Evolutionary conservation across 768 basidiomycete genomes (phyloP).

Genomic region (Tylopilus felleus): DNA sequence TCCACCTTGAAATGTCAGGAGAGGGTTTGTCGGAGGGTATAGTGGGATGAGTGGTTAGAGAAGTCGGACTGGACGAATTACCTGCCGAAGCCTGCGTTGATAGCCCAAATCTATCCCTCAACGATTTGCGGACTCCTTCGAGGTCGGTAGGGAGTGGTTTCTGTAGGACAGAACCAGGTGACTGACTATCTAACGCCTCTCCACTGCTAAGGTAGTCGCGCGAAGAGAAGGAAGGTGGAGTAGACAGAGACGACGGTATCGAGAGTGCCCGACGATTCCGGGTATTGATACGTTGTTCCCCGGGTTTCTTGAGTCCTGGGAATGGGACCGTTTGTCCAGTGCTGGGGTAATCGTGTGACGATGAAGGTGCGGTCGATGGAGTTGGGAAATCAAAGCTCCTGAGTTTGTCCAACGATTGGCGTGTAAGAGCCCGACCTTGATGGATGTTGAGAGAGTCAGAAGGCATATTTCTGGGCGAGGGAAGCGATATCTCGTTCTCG

Average conservation of each 20-base stretch:
- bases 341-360: too few relatives aligned
- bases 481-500: too few relatives aligned
- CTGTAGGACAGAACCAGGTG: conserved; percentile 35
- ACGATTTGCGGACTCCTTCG: conserved; percentile 79
- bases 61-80: conserved; percentile 34
- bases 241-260: conserved; percentile 41
- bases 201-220: conserved; percentile 48
- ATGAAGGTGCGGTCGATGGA: too few relatives aligned
- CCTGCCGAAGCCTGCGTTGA: conserved; percentile 38
- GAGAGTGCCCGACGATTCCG: conserved; percentile 52
- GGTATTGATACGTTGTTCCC: conserved; percentile 57
- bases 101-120: conserved; percentile 55
- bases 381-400: too few relatives aligned
- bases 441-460: too few relatives aligned
- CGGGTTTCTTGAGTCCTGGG: conserved; percentile 78
- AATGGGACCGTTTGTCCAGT: conserved; percentile 56
- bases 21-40: conserved; percentile 58
- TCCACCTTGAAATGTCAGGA: conserved; percentile 55
- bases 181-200: conserved; percentile 26
- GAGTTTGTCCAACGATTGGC: too few relatives aligned
- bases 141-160: conserved; percentile 64
- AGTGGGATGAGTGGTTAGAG: conserved; percentile 34
- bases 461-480: too few relatives aligned
- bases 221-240: conserved; percentile 43
- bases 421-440: too few relatives aligned